Conservation (phyloP, 371 early-diverging fungal genomes). For the Lichtheimia hyalospora region DNA sequence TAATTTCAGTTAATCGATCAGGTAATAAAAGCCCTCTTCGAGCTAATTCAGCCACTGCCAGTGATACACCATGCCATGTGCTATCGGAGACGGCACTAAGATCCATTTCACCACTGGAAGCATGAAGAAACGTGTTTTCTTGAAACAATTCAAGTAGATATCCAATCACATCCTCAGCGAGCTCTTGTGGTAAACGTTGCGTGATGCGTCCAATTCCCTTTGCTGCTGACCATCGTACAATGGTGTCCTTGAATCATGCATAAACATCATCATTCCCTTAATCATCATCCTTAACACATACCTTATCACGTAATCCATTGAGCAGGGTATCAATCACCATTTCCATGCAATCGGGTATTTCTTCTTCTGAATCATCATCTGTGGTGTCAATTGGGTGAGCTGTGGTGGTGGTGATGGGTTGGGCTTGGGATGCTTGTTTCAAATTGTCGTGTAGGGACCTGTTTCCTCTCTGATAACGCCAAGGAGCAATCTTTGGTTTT, state of each 20-base stretch:
- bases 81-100: conserved; percentile 84
- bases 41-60: conserved; percentile 92
- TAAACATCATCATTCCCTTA: neutral
- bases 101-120: conserved; percentile 46
- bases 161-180: conserved; percentile 81
- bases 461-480: conserved; percentile 75
- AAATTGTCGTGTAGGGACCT: conserved; percentile 52
- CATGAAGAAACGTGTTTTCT: conserved; percentile 57
- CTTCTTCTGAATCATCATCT: conserved; percentile 51
- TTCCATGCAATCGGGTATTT: conserved; percentile 73
- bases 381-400: conserved; percentile 21
- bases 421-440: conserved; percentile 8
- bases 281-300: conserved; percentile 10
- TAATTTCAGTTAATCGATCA: conserved; percentile 59
- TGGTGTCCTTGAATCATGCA: conserved; percentile 71
- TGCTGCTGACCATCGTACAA: conserved; percentile 95
- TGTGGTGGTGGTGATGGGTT: conserved; percentile 10
- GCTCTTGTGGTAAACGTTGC: conserved; percentile 74
- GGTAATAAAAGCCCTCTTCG: conserved; percentile 84
- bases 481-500: conserved; percentile 72
- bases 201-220: conserved; percentile 92
- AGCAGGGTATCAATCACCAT: conserved; percentile 78
- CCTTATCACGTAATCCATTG: conserved; percentile 78
- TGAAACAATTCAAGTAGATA: conserved; percentile 75
- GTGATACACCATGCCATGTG: conserved; percentile 94